Evolutionary conservation across 192 early-diverging fungal species (phyloP).

Genomic region (Fimicolochytrium jonesii): DNA sequence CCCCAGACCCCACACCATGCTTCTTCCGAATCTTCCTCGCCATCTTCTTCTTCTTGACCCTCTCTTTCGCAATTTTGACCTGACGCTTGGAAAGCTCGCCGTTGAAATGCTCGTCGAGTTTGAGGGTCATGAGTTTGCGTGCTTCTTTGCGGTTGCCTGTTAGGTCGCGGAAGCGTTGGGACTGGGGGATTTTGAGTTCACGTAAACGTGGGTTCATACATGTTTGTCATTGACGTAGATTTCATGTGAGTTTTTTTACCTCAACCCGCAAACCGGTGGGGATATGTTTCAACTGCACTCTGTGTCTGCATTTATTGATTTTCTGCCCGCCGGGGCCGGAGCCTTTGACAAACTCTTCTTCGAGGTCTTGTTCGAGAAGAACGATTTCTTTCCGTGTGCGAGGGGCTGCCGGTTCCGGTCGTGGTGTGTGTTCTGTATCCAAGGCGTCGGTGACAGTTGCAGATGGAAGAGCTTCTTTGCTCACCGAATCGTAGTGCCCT

Average conservation of each 20-base stretch:
- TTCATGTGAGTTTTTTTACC: background rate
- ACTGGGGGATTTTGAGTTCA: slow-evolving; percentile 17
- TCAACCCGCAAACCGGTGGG: slow-evolving; percentile 37
- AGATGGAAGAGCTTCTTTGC: too few relatives aligned
- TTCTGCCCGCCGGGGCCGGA: slow-evolving; percentile 44
- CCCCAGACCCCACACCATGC: too few relatives aligned
- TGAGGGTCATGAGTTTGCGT: slow-evolving; percentile 37
- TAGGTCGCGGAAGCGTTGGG: slow-evolving; percentile 42
- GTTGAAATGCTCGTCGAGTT: slow-evolving; percentile 38
- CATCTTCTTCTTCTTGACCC: slow-evolving; percentile 9
- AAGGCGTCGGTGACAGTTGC: too few relatives aligned
- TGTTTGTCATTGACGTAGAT: background rate
- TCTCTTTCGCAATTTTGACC: slow-evolving; percentile 4
- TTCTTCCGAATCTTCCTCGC: slow-evolving; percentile 18
- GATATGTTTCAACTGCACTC: slow-evolving; percentile 41
- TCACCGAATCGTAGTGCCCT: too few relatives aligned
- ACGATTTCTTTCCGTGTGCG: too few relatives aligned
- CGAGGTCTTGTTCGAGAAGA: slow-evolving; percentile 35
- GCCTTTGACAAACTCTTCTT: slow-evolving; percentile 44
- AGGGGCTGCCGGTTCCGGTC: too few relatives aligned
- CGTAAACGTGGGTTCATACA: too few relatives aligned
- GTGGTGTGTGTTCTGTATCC: too few relatives aligned
- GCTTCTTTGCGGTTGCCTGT: slow-evolving; percentile 39
- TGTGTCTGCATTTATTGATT: slow-evolving; percentile 37
- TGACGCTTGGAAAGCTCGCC: slow-evolving; percentile 25